Evolutionary conservation across 495 filamentous ascomycete species (phyloP).

Genomic region (Cercophora sp.): DNA sequence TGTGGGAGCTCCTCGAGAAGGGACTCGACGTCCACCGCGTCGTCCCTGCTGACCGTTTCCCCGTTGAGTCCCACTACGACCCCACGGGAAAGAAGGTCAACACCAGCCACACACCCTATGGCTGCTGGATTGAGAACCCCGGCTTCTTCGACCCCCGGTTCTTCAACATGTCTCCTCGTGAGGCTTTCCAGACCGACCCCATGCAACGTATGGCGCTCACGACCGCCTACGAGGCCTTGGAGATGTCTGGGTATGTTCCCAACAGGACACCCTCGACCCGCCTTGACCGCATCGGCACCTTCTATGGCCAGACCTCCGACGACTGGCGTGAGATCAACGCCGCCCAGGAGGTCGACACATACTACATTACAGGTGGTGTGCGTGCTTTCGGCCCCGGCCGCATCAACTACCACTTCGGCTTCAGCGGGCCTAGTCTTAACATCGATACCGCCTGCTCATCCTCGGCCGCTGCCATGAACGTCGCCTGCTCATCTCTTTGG

Average conservation of each 20-base stretch:
- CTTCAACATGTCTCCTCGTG: conserved; percentile 95
- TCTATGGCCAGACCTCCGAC: conserved; percentile 89
- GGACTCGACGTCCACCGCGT: conserved; percentile 57
- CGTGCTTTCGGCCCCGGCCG: conserved; percentile 83
- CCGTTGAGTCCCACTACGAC: conserved; percentile 74
- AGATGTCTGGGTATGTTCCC: conserved; percentile 85
- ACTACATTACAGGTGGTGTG: conserved; percentile 87
- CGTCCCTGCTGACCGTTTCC: conserved; percentile 71
- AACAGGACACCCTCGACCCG: conserved; percentile 82
- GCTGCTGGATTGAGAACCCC: conserved; percentile 85
- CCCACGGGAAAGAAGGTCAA: conserved; percentile 71
- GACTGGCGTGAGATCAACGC: conserved; percentile 92
- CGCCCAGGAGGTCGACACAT: conserved; percentile 86
- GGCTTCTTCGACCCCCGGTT: conserved; percentile 82
- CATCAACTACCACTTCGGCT: conserved; percentile 84
- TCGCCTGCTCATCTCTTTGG: conserved; percentile 80
- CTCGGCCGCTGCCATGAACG: conserved; percentile 75
- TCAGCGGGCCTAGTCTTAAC: conserved; percentile 79
- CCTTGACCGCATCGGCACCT: conserved; percentile 80
- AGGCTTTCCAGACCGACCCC: conserved; percentile 84
- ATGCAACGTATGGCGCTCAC: conserved; percentile 80
- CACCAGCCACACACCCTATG: conserved; percentile 77
- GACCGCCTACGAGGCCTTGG: conserved; percentile 85
- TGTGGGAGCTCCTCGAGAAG: conserved; percentile 69
- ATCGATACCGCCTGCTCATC: conserved; percentile 91